These are phyloP conservation scores for Trichosporon sp. DNA, from an alignment of 1,284 basidiomycete species.

Conservation along the genomic window DNA sequence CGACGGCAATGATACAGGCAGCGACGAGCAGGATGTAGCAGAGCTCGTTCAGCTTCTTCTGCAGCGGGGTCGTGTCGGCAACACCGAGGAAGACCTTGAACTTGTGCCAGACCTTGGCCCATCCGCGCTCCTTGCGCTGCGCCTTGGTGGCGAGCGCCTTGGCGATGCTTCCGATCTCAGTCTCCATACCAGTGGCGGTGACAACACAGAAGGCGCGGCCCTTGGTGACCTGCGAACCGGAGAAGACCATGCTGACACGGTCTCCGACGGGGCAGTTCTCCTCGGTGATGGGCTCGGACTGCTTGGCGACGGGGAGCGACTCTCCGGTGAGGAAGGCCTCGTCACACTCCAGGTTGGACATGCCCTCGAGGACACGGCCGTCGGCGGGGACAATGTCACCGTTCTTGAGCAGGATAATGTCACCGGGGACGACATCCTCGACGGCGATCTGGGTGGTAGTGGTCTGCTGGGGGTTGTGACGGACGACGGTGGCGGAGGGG, in stretches of 20 bases:
- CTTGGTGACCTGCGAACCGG: slow-evolving; percentile 62
- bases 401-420: slow-evolving; percentile 57
- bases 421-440: slow-evolving; percentile 61
- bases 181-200: slow-evolving; percentile 62
- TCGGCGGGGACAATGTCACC: slow-evolving; percentile 63
- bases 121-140: slow-evolving; percentile 41
- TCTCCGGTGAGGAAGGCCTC: slow-evolving; percentile 68
- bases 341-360: slow-evolving; percentile 57
- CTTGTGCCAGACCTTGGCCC: slow-evolving; percentile 43
- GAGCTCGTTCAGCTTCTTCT: slow-evolving; percentile 60
- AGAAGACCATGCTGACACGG: slow-evolving; percentile 51
- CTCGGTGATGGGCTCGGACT: slow-evolving; percentile 49
- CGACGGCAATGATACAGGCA: slow-evolving; percentile 57
- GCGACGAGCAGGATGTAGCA: slow-evolving; percentile 59
- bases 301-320: slow-evolving; percentile 63
- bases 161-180: slow-evolving; percentile 62
- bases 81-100: slow-evolving; percentile 50
- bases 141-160: slow-evolving; percentile 51
- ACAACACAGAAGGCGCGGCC: slow-evolving; percentile 61
- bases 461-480: slow-evolving; percentile 32
- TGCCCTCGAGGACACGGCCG: slow-evolving; percentile 52
- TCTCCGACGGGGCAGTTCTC: slow-evolving; percentile 55
- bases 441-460: slow-evolving; percentile 55
- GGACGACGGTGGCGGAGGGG: slow-evolving; percentile 61
- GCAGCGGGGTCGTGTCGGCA: slow-evolving; percentile 58